Evolutionary conservation across 805 yeast species (phyloP), one percentile per base, ranked within the genome.

Genomic region (Yamadazyma kitorensis): DNA sequence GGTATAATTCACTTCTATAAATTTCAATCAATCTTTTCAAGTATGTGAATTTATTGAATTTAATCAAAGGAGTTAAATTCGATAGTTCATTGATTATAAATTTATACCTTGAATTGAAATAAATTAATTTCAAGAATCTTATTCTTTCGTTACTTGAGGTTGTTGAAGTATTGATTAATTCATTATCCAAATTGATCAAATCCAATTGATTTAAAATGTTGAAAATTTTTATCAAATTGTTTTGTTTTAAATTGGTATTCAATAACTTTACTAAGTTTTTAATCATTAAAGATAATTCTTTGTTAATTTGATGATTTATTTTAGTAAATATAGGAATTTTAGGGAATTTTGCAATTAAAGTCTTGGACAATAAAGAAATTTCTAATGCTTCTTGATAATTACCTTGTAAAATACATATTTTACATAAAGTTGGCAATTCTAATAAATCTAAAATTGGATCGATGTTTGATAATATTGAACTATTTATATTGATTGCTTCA

Each of bases 371-470:
- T 19, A 83, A 73, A 9, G 88, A 82, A 10, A 91, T 74, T 54
- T 91, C 95, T 22, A 91, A 72, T 7, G 96, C 88, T 50, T 88
- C 95, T 21, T 87, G 83, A 52, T 89, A 93, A 50, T 84, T 85
- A 0, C 96, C 96, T 29, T 83, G 82, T 30, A 77, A 70, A 8
- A 89, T 86, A 57, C 97, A 86, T n/a, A 89, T 78, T 30, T 80
- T 72, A 21, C 91, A 80, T 30, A 91, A 56, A 2, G 94, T 72
- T 1, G 98, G 97, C 21, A 93, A 62, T 51, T 86, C 95, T 45
- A 91, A 64, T 7, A 89, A 72, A 48, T 86, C 95, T 40, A 82
- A 72, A 8, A 89, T 68, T 24, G 79, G 75, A 41, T 82, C 88
- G 50, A 87, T 72, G 45, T 83, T 81, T 30, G 71, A 70, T 26